Conservation (phyloP, 78 protist genomes). For the Emiliania huxleyi region DNA sequence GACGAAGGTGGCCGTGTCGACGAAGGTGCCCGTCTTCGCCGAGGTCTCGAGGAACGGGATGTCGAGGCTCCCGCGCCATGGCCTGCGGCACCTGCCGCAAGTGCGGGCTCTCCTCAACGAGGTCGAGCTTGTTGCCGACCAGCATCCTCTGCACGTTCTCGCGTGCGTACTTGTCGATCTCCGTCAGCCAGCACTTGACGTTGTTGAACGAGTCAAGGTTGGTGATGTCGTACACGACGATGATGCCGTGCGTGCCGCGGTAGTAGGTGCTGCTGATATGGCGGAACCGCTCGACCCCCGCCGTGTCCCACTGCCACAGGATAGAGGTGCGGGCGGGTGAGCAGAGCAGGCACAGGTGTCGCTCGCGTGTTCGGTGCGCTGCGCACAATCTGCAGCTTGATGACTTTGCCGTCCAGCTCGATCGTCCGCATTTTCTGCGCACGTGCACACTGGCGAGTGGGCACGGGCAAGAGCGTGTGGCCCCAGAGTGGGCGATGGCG, state of each 20-base stretch:
- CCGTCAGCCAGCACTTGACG: conserved; percentile 69
- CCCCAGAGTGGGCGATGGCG: no score
- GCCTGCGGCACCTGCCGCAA: no score
- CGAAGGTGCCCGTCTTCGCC: conserved; percentile 81
- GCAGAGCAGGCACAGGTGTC: no score
- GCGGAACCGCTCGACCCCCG: conserved; percentile 24
- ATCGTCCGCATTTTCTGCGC: conserved; percentile 92
- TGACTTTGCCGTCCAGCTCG: conserved; percentile 78
- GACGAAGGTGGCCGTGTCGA: no score
- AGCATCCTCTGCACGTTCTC: conserved; percentile 95
- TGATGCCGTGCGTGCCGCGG: conserved; percentile 96
- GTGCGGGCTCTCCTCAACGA: no score
- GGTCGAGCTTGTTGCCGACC: conserved; percentile 98
- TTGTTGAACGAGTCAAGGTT: conserved; percentile 87
- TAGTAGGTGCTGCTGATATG: conserved; percentile 69
- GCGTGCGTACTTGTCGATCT: conserved; percentile 80
- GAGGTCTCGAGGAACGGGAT: conserved; percentile 97
- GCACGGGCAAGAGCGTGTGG: no score
- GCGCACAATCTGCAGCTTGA: conserved; percentile 55
- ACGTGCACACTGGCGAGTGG: background rate
- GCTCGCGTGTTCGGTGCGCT: no score
- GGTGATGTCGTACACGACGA: no score
- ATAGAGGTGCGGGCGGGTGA: no score
- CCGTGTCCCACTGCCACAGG: conserved; percentile 91
- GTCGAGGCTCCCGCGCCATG: no score